Evolutionary conservation across 371 early-diverging fungal genomes (phyloP).

Genomic region (Gilbertella persicaria): DNA sequence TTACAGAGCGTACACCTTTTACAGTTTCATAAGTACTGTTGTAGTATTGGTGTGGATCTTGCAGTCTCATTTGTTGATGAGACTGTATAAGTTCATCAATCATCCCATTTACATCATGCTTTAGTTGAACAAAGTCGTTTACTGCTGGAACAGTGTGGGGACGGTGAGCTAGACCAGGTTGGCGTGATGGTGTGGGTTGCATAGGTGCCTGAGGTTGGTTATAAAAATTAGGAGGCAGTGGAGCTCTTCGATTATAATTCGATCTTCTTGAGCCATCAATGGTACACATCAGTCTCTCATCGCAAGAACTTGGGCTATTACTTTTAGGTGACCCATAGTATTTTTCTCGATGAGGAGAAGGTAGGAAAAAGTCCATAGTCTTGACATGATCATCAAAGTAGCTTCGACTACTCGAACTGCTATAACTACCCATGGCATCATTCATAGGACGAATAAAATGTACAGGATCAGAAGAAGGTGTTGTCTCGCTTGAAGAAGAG

Average conservation of each 20-base stretch:
- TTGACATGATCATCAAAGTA: slow-evolving; percentile 17
- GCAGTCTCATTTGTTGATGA: slow-evolving; percentile 5
- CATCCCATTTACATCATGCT: slow-evolving; percentile 15
- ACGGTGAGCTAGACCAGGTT: neutral
- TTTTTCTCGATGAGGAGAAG: neutral
- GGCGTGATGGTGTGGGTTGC: neutral
- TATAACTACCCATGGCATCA: slow-evolving; percentile 8
- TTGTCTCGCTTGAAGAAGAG: slow-evolving; percentile 17
- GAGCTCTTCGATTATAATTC: neutral
- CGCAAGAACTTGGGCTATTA: slow-evolving; percentile 1
- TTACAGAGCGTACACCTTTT: slow-evolving; percentile 17
- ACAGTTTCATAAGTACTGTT: slow-evolving; percentile 10
- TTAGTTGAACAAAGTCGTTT: slow-evolving; percentile 9
- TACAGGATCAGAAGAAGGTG: neutral
- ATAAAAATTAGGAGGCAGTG: slow-evolving; percentile 7
- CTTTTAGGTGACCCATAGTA: slow-evolving; percentile 2
- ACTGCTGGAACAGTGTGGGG: slow-evolving; percentile 7
- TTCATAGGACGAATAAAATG: neutral
- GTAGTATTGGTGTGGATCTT: neutral
- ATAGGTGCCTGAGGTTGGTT: slow-evolving; percentile 2
- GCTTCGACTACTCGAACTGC: slow-evolving; percentile 11
- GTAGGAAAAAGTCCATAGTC: neutral
- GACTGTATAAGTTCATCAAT: slow-evolving; percentile 19
- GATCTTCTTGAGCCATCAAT: slow-evolving; percentile 13
- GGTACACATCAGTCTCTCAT: slow-evolving; percentile 12